Percentiles rank a stretch among this genome's conserved stretches.
Conservation (phyloP, 176 grass and related monocot genomes). For the Coix lacrymajobi region DNA sequence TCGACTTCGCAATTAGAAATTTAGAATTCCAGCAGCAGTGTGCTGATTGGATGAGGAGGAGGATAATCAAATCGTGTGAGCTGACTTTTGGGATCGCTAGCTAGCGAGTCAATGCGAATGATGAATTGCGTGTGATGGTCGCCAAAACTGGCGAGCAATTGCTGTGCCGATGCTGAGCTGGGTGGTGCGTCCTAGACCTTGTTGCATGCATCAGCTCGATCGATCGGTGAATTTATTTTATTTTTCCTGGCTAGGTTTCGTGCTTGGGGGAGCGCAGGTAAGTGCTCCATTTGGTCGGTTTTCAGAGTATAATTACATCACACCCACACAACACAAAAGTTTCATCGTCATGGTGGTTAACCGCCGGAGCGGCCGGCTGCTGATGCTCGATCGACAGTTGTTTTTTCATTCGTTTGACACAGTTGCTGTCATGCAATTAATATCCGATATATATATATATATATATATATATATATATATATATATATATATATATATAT, state of each 20-base stretch:
- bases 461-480: too few species aligned
- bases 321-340: neutral
- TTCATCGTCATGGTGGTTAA: neutral
- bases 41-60: neutral
- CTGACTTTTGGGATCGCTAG: neutral
- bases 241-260: neutral
- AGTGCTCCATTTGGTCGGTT: conserved; percentile 34
- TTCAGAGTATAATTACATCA: conserved; percentile 6
- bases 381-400: neutral
- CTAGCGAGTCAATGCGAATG: neutral
- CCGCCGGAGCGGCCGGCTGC: neutral
- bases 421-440: neutral
- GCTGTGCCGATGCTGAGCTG: neutral
- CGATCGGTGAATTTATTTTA: neutral
- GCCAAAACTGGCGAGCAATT: conserved; percentile 3
- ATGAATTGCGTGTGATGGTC: neutral
- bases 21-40: too few species aligned
- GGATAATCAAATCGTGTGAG: neutral
- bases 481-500: too few species aligned
- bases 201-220: neutral
- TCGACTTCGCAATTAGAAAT: neutral
- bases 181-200: neutral
- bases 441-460: too few species aligned
- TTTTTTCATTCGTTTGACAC: neutral
- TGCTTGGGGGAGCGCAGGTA: neutral